These are phyloP conservation scores for Rhynchosporium secalis DNA, from an alignment of 2,329 filamentous ascomycete species.

Conservation along the genomic window DNA sequence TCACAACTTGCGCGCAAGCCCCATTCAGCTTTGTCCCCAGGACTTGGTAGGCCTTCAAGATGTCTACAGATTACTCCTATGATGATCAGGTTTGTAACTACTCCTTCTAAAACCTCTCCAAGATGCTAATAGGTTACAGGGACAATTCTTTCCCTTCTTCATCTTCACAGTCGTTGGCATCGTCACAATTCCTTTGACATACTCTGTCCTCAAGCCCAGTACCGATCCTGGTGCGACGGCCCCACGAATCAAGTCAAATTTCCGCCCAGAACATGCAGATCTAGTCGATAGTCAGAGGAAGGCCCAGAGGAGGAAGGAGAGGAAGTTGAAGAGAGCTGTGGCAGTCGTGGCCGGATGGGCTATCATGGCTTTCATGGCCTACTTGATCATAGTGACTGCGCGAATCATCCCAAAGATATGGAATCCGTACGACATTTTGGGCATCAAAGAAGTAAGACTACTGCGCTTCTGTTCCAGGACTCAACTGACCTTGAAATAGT, in stretches of 20 bases:
- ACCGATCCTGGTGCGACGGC: slow-evolving; percentile 77
- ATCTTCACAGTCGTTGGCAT: slow-evolving; percentile 87
- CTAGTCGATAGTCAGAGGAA: slow-evolving; percentile 79
- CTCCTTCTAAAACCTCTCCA: not conserved
- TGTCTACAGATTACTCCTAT: slow-evolving; percentile 84
- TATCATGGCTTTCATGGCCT: slow-evolving; percentile 86
- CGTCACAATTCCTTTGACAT: slow-evolving; percentile 87
- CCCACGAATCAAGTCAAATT: slow-evolving; percentile 78
- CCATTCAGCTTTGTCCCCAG: slow-evolving; percentile 24
- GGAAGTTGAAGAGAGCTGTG: slow-evolving; percentile 80
- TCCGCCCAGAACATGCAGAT: slow-evolving; percentile 78
- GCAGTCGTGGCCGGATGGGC: slow-evolving; percentile 77
- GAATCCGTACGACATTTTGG: slow-evolving; percentile 96
- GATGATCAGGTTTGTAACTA: slow-evolving; percentile 72
- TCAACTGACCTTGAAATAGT: slow-evolving; percentile 49
- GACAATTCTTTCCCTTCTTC: slow-evolving; percentile 99
- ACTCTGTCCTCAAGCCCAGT: slow-evolving; percentile 78
- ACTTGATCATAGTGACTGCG: slow-evolving; percentile 81
- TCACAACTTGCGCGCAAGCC: slow-evolving; percentile 31
- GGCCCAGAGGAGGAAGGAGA: slow-evolving; percentile 86
- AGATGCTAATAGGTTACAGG: slow-evolving; percentile 49
- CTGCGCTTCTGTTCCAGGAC: not conserved
- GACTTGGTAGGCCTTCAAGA: slow-evolving; percentile 34
- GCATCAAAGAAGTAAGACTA: slow-evolving; percentile 70
- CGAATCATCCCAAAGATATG: slow-evolving; percentile 74